Evolutionary conservation across 2,329 filamentous ascomycete species (phyloP).

Genomic region (Claviceps capensis): DNA sequence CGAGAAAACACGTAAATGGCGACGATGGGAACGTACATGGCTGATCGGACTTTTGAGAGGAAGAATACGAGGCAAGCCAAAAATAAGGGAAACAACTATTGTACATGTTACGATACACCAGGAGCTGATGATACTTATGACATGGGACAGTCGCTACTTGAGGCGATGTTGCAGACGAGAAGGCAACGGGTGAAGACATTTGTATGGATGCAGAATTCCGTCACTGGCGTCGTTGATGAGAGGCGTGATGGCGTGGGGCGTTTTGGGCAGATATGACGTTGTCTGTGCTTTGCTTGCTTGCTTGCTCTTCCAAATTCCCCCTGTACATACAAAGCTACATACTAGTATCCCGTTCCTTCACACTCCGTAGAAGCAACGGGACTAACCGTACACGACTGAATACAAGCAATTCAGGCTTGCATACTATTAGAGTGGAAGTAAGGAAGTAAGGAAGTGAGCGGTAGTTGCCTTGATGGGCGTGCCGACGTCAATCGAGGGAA

Average conservation of each 20-base stretch:
- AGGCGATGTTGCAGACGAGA: not conserved
- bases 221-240: not conserved
- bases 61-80: not conserved
- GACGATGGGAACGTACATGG: slow-evolving; percentile 23
- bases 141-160: not conserved
- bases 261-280: not conserved
- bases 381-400: not conserved
- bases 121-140: not conserved
- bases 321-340: not conserved
- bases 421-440: not conserved
- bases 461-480: too few species aligned
- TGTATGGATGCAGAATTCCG: not conserved
- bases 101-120: not conserved
- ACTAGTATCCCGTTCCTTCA: not conserved
- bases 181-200: not conserved
- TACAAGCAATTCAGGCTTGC: not conserved
- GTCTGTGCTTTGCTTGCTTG: not conserved
- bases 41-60: slow-evolving; percentile 19
- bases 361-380: not conserved
- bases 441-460: not conserved
- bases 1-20: slow-evolving; percentile 31
- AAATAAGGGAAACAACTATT: not conserved
- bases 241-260: not conserved
- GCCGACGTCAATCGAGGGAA: too few species aligned
- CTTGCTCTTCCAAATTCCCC: not conserved